Evolutionary conservation across 345 rosid species (phyloP).

Genomic region (Eucalyptus polyanthemos): DNA sequence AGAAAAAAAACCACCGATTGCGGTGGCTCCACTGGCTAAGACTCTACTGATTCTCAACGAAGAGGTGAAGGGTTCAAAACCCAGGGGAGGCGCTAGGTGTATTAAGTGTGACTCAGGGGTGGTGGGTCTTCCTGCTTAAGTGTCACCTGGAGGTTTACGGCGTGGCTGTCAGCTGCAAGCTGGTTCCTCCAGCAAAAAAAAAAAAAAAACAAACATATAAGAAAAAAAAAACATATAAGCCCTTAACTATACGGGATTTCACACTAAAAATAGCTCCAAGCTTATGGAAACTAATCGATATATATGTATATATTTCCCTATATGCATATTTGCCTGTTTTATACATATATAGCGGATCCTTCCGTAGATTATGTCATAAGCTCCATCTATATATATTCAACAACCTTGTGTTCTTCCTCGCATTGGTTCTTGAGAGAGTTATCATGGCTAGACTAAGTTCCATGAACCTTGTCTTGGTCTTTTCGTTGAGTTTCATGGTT

Average conservation of each 20-base stretch:
- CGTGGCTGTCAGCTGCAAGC: too few species aligned
- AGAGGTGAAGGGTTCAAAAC: too few species aligned
- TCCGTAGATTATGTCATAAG: background rate
- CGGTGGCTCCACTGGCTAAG: too few species aligned
- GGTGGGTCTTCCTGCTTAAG: too few species aligned
- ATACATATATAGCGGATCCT: background rate
- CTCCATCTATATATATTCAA: background rate
- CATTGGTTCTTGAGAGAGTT: background rate
- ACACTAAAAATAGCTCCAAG: background rate
- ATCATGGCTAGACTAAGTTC: background rate
- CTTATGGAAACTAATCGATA: background rate
- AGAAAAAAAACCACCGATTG: too few species aligned
- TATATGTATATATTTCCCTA: background rate
- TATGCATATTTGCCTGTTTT: background rate
- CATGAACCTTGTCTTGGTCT: background rate
- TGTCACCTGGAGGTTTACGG: too few species aligned
- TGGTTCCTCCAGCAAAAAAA: too few species aligned
- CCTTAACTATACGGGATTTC: background rate
- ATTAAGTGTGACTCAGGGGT: too few species aligned
- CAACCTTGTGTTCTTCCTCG: background rate
- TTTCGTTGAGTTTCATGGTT: background rate
- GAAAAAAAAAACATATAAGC: background rate
- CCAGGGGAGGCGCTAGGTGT: too few species aligned
- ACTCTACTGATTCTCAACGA: too few species aligned
- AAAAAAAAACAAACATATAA: too few species aligned